Evolutionary conservation across 257 asterid species (phyloP).

Genomic region (Lycium barbarum): DNA sequence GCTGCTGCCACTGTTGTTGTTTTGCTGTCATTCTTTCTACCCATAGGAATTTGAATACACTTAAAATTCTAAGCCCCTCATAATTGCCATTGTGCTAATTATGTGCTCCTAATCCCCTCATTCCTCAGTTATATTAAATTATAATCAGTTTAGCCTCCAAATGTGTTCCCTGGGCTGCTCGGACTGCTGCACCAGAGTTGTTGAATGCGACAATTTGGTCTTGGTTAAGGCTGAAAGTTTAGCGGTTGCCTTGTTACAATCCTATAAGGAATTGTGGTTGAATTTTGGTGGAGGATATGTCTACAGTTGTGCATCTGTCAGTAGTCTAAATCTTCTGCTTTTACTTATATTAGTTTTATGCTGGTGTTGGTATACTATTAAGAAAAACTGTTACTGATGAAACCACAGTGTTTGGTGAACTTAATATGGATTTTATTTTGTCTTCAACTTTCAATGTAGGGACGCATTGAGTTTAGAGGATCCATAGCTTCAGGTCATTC

Average conservation of each 20-base stretch:
- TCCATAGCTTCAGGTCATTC: conserved; percentile 2
- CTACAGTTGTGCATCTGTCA: not conserved
- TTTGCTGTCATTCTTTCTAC: conserved; percentile 3
- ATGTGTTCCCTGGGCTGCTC: not conserved
- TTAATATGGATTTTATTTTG: not conserved
- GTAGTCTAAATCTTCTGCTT: not conserved
- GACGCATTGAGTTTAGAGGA: conserved; percentile 16
- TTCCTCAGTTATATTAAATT: not conserved
- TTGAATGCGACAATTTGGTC: not conserved
- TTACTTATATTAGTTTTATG: not conserved
- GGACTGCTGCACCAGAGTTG: not conserved
- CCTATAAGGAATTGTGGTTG: not conserved
- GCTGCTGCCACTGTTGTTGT: not conserved
- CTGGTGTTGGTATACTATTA: not conserved
- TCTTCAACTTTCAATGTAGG: conserved; percentile 14
- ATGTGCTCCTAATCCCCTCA: not conserved
- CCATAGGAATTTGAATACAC: not conserved
- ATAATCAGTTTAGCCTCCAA: not conserved
- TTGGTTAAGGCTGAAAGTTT: not conserved
- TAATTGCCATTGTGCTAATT: not conserved
- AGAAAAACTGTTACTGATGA: not conserved
- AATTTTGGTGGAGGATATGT: not conserved
- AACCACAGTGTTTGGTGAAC: not conserved
- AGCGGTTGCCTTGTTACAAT: not conserved
- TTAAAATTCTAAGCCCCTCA: not conserved